A percentile compares a stretch with the other conserved stretches of the same genome.
Conservation (phyloP, 75 land plant genomes). For the Pinus taeda region DNA sequence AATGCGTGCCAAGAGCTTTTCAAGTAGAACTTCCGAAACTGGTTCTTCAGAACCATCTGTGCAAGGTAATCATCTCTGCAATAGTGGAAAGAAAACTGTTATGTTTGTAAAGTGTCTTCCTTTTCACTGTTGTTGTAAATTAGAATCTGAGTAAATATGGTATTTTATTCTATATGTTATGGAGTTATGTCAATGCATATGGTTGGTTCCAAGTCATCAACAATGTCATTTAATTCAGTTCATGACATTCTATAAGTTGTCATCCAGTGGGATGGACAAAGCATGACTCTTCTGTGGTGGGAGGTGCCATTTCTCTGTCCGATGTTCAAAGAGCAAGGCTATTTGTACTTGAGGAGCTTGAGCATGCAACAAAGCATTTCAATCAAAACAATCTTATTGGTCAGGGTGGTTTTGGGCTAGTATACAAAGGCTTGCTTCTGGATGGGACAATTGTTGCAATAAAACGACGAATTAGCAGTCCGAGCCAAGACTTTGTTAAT, state of each 20-base stretch:
- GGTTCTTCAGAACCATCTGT: slow-evolving; percentile 81
- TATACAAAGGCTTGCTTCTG: slow-evolving; percentile 79
- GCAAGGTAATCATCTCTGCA: slow-evolving; percentile 45
- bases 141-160: background rate
- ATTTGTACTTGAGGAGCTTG: slow-evolving; percentile 60
- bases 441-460: slow-evolving; percentile 87
- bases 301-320: background rate
- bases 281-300: slow-evolving; percentile 41
- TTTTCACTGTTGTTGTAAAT: background rate
- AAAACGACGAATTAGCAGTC: slow-evolving; percentile 52
- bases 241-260: background rate
- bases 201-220: background rate
- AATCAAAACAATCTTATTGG: slow-evolving; percentile 61
- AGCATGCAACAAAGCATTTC: slow-evolving; percentile 66
- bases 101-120: background rate
- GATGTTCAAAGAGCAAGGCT: slow-evolving; percentile 47
- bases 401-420: slow-evolving; percentile 71
- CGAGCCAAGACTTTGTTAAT: slow-evolving; percentile 57
- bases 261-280: slow-evolving; percentile 53
- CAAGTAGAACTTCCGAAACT: slow-evolving; percentile 62
- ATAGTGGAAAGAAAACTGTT: background rate
- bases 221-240: background rate
- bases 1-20: slow-evolving; percentile 31
- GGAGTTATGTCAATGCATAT: background rate
- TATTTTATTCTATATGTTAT: background rate